A percentile compares a stretch with the other conserved stretches of the same genome.
Conservation (phyloP, 2,329 filamentous ascomycete species). For the Scedosporium minutisporum region DNA sequence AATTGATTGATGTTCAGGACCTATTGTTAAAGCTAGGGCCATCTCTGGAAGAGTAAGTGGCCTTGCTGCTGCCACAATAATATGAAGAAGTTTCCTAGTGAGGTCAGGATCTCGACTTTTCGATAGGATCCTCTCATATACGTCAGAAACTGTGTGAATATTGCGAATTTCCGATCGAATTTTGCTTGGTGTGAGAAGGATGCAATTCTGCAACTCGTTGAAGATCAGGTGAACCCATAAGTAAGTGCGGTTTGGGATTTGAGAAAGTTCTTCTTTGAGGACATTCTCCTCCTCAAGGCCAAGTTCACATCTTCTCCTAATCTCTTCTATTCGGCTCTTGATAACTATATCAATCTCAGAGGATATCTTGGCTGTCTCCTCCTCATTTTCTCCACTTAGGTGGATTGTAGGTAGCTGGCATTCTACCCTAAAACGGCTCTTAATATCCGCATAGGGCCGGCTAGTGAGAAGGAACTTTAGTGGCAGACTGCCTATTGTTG, state of each 20-base stretch:
- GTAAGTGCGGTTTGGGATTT: slow-evolving; percentile 14
- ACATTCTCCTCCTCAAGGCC: slow-evolving; percentile 7
- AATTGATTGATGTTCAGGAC: background rate
- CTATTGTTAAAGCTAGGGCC: slow-evolving; percentile 10
- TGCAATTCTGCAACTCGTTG: too few relatives aligned
- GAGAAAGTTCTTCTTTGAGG: background rate
- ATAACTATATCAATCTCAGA: slow-evolving; percentile 15
- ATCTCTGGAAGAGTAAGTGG: slow-evolving; percentile 16
- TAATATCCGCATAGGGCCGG: slow-evolving; percentile 18
- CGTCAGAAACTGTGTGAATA: slow-evolving; percentile 16
- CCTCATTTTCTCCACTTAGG: slow-evolving; percentile 12
- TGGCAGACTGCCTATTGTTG: background rate
- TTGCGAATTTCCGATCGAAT: too few relatives aligned
- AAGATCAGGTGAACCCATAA: slow-evolving; percentile 17
- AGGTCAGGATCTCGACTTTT: slow-evolving; percentile 9
- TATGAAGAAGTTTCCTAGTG: slow-evolving; percentile 14
- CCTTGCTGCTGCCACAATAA: slow-evolving; percentile 15
- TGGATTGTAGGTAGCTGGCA: slow-evolving; percentile 11
- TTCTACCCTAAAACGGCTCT: slow-evolving; percentile 1
- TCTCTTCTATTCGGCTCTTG: slow-evolving; percentile 2
- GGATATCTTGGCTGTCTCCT: slow-evolving; percentile 10
- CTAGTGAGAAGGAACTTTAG: slow-evolving; percentile 27
- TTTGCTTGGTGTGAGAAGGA: slow-evolving; percentile 10
- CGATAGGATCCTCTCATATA: slow-evolving; percentile 17
- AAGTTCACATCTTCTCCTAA: slow-evolving; percentile 8